Conservation (phyloP, 2,329 filamentous ascomycete species). For the Aureobasidium sp. region DNA sequence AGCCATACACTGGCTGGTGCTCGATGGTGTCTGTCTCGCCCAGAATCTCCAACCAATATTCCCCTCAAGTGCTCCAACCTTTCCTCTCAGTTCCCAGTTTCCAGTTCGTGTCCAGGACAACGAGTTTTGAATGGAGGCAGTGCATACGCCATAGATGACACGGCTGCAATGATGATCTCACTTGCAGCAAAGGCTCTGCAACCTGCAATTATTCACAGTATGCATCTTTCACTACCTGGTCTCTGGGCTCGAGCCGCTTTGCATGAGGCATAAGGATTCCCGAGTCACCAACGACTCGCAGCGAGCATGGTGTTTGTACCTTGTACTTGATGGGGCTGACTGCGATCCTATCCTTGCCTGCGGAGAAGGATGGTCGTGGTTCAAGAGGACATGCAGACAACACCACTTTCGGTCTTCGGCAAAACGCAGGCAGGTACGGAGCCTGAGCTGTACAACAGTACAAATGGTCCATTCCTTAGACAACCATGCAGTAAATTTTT, state of each 20-base stretch:
- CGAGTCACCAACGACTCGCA: not conserved
- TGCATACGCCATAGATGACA: not conserved
- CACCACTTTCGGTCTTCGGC: not conserved
- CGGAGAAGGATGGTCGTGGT: not conserved
- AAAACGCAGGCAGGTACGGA: not conserved
- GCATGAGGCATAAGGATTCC: not conserved
- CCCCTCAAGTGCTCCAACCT: not conserved
- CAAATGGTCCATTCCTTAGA: not conserved
- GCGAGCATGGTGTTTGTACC: not conserved
- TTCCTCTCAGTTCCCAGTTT: not conserved
- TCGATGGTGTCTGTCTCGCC: slow-evolving; percentile 3
- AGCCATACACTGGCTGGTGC: not conserved
- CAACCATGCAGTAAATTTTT: not conserved
- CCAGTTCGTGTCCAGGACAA: slow-evolving; percentile 6
- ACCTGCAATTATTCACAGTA: not conserved
- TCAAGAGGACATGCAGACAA: not conserved
- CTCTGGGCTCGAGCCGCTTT: not conserved
- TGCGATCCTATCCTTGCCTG: not conserved
- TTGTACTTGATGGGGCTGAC: not conserved
- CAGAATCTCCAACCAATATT: not conserved
- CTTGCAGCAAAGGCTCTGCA: not conserved
- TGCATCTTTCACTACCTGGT: not conserved
- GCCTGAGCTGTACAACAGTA: not conserved
- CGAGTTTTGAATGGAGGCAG: not conserved
- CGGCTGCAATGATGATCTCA: not conserved